Base-by-base conservation (phyloP, 805 yeast species). In the Lachancea waltii region DNA sequence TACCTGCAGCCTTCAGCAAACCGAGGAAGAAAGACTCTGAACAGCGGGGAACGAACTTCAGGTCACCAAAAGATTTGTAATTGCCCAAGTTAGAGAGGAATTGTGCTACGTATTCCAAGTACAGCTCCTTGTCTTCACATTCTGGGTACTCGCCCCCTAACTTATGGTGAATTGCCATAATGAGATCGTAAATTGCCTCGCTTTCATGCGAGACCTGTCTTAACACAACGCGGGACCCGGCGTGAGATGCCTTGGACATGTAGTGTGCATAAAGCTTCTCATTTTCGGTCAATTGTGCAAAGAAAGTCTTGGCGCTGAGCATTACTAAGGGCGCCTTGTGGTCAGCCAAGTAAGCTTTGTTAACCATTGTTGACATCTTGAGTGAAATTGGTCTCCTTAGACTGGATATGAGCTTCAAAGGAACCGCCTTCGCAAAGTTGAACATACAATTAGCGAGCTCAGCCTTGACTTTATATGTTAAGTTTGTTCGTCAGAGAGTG, bases 51-150 rank as follows among this genome's bases (percentile, higher is more conserved):
- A 86, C 70, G 53, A 86, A 86, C 61, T 86, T 86, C 49, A 76
- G 75, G 63, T 86, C 95, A 48, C 96, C 96, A 58, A 86, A 86
- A 1, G 92, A 81, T 63, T 81, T 86, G 64, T 74, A 83, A 54
- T 83, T 83, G 48, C 92, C 92, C 58, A 79, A 67, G 60, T 83
- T 83, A 26, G 79, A 67, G 44, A 83, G 65, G 53, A 83, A 78
- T 64, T 83, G 90, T 28, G 86, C 81, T 21, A 79, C 81, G 58
- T 75, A 85, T 54, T 81, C 85, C 57, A 85, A 64, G 56, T 81
- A 84, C 13, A 36, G 37, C 7, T 23, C 59, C 1, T 64, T 65
- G 10, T 62, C 63, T 7, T 68, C 56, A 14, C 68, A 56, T 8
- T 50, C 48, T 7, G 67, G 57, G 42, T 72, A 70, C 36, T 80